Evolutionary conservation across 108 stramenopile genomes (phyloP), one percentile per base, ranked within the genome.

Genomic region (Poteriospumella lacustris): DNA sequence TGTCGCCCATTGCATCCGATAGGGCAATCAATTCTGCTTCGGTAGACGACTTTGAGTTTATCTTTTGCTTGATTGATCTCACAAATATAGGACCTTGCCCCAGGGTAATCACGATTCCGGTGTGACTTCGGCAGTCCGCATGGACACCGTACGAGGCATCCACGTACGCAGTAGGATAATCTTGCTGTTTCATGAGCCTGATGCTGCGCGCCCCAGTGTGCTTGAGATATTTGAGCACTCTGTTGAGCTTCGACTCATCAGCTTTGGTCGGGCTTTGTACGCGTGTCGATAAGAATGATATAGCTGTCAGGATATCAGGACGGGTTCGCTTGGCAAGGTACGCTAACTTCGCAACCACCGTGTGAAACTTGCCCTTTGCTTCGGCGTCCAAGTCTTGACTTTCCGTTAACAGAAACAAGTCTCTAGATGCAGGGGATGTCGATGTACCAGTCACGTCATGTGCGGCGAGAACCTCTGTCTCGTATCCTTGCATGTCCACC

Each of bases 11-110:
- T 28, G 26, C 47, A 73, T 73, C 70, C 38, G 40, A 42, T 5
- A 73, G 9, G 5, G 31, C 70, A 42, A 73, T 56, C 5, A 73
- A 42, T 56, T 73, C 70, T 42, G 70, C 43, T 42, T 73, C 70
- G 5, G 70, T 73, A 33, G 40, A 42, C 3, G 9, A 12, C 42
- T 73, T 73, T 12, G 70, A 3, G 5, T 12, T 24, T 3, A 73
- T 5, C 28, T 24, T 44, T 34, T 73, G 70, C 41, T 73, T 73
- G 9, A 31, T 42, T 26, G 40, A 42, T 33, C 41, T 73, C 26
- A 24, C 9, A 19, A 42, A 73, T 3, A 73, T 56, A 73, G 41
- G 9, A 33, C 44, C 70, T 38, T 73, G 44, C 41, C 70, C 70
- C 9, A 73, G 15, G 9, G 3, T 44, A 42, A 73, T 33, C 5